Conservation (phyloP, 176 grass and related monocot species). For the Oryza meyeriana region DNA sequence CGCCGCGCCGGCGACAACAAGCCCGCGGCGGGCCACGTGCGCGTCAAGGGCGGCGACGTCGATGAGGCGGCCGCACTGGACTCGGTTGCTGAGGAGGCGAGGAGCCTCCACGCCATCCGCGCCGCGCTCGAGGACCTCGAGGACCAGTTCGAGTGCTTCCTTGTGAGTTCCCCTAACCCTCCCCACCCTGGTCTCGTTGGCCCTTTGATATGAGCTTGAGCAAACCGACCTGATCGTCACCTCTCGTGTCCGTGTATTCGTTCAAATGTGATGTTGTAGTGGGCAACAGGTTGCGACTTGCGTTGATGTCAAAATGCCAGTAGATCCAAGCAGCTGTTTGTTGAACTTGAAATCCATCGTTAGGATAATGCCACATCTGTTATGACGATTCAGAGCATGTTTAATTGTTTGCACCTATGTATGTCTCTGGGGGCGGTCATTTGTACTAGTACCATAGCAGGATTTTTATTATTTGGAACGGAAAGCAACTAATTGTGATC, state of each 20-base stretch:
- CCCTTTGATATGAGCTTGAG: background rate
- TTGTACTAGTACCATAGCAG: no score
- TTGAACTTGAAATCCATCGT: background rate
- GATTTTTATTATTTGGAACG: background rate
- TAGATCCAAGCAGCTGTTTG: background rate
- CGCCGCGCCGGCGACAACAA: conserved; percentile 15
- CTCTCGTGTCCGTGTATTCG: background rate
- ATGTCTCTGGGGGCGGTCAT: no score
- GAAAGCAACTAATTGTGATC: background rate
- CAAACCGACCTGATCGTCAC: background rate
- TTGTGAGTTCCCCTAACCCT: conserved; percentile 44
- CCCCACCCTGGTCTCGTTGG: background rate
- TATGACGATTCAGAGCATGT: background rate
- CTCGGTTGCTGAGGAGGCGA: conserved; percentile 64
- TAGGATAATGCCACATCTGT: background rate
- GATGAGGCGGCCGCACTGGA: conserved; percentile 12
- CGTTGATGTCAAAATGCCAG: background rate
- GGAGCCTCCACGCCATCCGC: conserved; percentile 83
- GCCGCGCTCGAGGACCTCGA: conserved; percentile 87
- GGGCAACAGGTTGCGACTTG: background rate
- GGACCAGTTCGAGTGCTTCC: conserved; percentile 93
- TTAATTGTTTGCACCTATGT: background rate
- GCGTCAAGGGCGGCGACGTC: conserved; percentile 43
- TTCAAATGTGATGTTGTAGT: background rate
- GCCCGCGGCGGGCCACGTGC: conserved; percentile 39